Percentiles rank a stretch among this genome's conserved stretches.
These are phyloP conservation scores for Albophoma yamanashiensis DNA, from an alignment of 2,329 filamentous ascomycete genomes.

Conservation along the genomic window DNA sequence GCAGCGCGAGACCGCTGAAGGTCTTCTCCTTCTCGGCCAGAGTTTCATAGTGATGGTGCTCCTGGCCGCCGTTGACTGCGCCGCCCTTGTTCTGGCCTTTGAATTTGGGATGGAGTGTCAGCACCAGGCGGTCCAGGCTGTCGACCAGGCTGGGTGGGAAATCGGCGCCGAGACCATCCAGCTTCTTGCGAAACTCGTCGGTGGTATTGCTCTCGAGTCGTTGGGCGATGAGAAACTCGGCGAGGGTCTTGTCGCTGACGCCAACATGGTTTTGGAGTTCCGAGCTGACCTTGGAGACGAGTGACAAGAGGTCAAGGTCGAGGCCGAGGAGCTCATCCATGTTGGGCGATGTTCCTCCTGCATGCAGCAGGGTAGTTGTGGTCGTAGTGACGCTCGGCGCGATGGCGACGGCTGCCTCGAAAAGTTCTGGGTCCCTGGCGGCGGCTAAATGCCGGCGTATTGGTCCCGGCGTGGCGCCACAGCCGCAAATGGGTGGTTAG, in stretches of 20 bases:
- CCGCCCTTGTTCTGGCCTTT: slow-evolving; percentile 44
- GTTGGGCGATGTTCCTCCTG: slow-evolving; percentile 13
- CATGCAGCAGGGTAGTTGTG: slow-evolving; percentile 6
- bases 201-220: slow-evolving; percentile 64
- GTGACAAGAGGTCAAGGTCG: slow-evolving; percentile 82
- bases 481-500: neutral
- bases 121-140: slow-evolving; percentile 80
- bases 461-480: neutral
- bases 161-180: slow-evolving; percentile 67
- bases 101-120: slow-evolving; percentile 85
- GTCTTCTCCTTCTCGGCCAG: slow-evolving; percentile 68
- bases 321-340: slow-evolving; percentile 89
- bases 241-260: slow-evolving; percentile 85
- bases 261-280: slow-evolving; percentile 92
- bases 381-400: neutral
- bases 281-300: slow-evolving; percentile 88
- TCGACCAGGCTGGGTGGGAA: slow-evolving; percentile 82
- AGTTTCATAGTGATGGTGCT: slow-evolving; percentile 28
- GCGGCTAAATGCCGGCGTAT: neutral
- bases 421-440: neutral
- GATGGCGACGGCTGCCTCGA: neutral
- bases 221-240: slow-evolving; percentile 91
- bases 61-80: slow-evolving; percentile 26
- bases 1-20: slow-evolving; percentile 84
- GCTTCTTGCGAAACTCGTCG: slow-evolving; percentile 62